Evolutionary conservation across 306 rosid species (phyloP).

Genomic region (Styphnolobium japonicum): DNA sequence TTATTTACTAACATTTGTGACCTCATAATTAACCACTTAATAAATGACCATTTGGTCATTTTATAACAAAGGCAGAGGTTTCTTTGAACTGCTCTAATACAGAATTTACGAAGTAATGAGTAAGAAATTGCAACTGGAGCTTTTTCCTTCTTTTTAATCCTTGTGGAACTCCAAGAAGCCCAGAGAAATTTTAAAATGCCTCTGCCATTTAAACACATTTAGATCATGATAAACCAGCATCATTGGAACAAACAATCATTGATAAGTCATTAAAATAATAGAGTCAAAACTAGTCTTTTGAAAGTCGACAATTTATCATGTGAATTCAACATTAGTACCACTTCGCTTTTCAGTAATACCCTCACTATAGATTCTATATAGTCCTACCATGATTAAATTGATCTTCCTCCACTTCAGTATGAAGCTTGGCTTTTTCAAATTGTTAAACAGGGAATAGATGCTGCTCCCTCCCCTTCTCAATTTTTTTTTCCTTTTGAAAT

Average conservation of each 20-base stretch:
- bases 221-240: background rate
- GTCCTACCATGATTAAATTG: background rate
- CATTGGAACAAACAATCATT: background rate
- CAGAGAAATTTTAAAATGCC: too few species aligned
- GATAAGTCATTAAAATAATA: background rate
- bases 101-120: too few species aligned
- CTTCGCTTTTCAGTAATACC: background rate
- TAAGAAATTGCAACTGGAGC: too few species aligned
- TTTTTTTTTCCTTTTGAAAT: background rate
- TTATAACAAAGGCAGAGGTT: constrained; percentile 19
- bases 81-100: too few species aligned
- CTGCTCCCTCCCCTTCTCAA: background rate
- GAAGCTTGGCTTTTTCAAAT: background rate
- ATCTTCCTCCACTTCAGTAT: background rate
- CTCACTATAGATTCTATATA: background rate
- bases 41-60: too few species aligned
- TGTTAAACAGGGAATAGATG: background rate
- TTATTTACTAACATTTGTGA: too few species aligned
- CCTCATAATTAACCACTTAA: too few species aligned
- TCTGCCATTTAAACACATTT: too few species aligned
- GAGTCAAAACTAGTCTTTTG: too few species aligned
- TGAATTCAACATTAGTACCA: background rate
- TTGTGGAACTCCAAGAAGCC: too few species aligned
- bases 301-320: background rate
- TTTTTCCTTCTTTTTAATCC: too few species aligned